Evolutionary conservation across 2,329 filamentous ascomycete genomes (phyloP), one percentile per base, ranked within the genome.

Genomic region (Malbranchea cinnamomea): DNA sequence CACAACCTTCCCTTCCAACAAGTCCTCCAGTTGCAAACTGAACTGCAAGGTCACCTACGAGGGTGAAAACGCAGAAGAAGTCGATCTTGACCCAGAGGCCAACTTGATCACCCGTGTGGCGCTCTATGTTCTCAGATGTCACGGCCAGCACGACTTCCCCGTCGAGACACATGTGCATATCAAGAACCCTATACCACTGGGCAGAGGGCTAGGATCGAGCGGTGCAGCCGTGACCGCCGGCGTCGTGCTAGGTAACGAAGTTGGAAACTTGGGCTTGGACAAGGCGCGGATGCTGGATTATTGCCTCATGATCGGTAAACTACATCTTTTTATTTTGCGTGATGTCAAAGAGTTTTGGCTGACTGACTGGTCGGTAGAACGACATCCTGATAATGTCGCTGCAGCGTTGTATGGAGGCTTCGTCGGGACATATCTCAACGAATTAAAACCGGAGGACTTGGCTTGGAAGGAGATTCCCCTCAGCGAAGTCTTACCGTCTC

Each of bases 351-450:
- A 15, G 14, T 11, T 8, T 17, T 26, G 25, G 13, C 31, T 37
- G 10, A 28, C 6, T n/a, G 23, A 11, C n/a, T n/a, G n/a, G n/a
- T n/a, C n/a, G n/a, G 26, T 44, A 56, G 52, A 93, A 57, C 74
- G 83, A 40, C 84, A 93, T 54, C 84, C 84, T 7, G 84, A 93
- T 59, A 93, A 93, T 49, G 83, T 98, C 30, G 89, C 85, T 34
- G 89, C 89, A 9, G 85, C 89, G 5, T 71, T 95, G 20, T 95
- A 91, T 47, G 89, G 89, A 42, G 89, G 89, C 18, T 95, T 98
- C 43, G 84, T 98, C 15, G 89, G 89, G 37, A 94, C 87, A 11
- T 95, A 95, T 51, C 70, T 95, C 37, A 92, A 91, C 59, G 87
- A 92, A 36, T 67, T 95, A 41, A 74, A 80, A 41, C 80, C 84